phyloP scores from a whole-genome alignment of 2,329 filamentous ascomycete species.

The Aspergillus jensenii region DNA sequence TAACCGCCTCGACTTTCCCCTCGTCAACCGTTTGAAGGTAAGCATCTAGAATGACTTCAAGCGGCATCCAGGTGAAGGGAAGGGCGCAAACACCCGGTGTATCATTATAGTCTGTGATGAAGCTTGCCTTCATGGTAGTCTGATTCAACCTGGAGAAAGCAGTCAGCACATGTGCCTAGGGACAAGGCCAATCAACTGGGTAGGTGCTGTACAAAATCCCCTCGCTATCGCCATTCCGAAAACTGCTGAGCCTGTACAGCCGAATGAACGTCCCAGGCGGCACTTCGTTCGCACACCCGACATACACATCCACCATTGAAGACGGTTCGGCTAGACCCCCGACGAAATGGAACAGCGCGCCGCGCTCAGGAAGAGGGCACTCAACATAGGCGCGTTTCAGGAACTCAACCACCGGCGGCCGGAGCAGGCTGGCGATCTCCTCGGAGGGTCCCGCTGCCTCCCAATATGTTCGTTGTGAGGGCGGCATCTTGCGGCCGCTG shows the following conservation, averaged over 20 bases:
- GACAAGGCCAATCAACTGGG: neutral
- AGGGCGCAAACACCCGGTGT: neutral
- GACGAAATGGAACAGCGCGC: neutral
- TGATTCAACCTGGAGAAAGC: neutral
- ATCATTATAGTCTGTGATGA: constrained; percentile 1
- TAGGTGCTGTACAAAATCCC: neutral
- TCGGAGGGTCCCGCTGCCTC: neutral
- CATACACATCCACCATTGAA: neutral
- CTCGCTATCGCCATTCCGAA: neutral
- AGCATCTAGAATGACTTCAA: constrained; percentile 8
- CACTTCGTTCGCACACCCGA: neutral
- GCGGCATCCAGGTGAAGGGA: constrained; percentile 1
- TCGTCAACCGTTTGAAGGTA: constrained; percentile 10
- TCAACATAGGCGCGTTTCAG: neutral
- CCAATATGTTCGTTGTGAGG: constrained; percentile 1
- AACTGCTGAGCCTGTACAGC: neutral
- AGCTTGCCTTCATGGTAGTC: neutral
- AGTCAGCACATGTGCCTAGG: neutral
- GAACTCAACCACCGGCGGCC: constrained; percentile 1
- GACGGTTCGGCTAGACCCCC: neutral
- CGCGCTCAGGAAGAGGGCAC: neutral
- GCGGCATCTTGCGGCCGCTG: neutral
- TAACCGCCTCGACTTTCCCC: constrained; percentile 1
- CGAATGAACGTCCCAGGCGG: neutral
- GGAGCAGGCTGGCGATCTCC: neutral